A percentile compares a stretch with the other conserved stretches of the same genome.
These are phyloP conservation scores for Papilionanthe hybrid DNA, from an alignment of 116 monocot genomes.

Conservation along the genomic window DNA sequence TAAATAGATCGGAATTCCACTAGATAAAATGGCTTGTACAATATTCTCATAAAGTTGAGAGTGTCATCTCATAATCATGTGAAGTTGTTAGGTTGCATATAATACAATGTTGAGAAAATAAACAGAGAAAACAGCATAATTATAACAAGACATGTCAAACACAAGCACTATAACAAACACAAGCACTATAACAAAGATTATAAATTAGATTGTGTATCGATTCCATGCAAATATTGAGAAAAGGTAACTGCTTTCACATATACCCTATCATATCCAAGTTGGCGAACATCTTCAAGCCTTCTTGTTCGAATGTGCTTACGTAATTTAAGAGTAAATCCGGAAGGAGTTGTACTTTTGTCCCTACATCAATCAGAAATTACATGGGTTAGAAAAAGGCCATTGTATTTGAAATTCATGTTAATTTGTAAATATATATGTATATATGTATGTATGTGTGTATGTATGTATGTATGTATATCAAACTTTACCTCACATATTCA, in stretches of 20 bases:
- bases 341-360: constrained; percentile 95
- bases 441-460: not conserved
- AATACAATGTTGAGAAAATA: not conserved
- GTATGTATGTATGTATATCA: not conserved
- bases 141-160: not conserved
- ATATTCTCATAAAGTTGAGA: not conserved
- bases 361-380: constrained; percentile 22
- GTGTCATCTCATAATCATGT: not conserved
- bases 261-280: constrained; percentile 98
- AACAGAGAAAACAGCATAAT: not conserved
- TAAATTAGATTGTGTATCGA: not conserved
- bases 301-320: constrained; percentile 89
- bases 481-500: constrained; percentile 67
- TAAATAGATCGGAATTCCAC: too few relatives aligned
- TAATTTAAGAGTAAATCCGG: constrained; percentile 95
- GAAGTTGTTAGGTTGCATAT: not conserved
- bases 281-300: constrained; percentile 95
- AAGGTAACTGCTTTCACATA: not conserved
- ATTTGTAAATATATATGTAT: not conserved
- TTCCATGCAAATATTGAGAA: not conserved
- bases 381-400: not conserved
- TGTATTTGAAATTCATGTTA: not conserved
- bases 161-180: not conserved
- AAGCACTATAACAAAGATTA: not conserved
- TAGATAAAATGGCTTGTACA: not conserved